Evolutionary conservation across 2,329 filamentous ascomycete genomes (phyloP), one percentile per base, ranked within the genome.

Genomic region (Parastagonospora nodorum): DNA sequence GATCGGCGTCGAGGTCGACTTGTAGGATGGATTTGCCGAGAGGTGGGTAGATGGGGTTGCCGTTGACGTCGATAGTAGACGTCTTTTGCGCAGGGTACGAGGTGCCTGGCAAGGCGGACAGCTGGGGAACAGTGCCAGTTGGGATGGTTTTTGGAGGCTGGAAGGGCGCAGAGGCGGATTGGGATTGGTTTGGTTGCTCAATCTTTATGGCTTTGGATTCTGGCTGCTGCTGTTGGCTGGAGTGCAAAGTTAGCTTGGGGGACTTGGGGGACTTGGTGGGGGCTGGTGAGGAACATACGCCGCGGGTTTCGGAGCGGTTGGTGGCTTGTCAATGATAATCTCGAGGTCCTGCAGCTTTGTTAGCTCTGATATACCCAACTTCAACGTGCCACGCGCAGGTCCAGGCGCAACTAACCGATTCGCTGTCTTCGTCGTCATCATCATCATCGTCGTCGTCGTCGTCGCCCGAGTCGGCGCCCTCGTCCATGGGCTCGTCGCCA

Each of bases 51-150:
- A 88, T 77, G 0, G 94, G 93, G 57, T 92, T 89, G 4, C 83
- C 88, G 72, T 95, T 86, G 46, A 97, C 84, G 67, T 97, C 90
- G 56, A 97, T 84, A 42, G 85, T 92, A 10, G 92, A 96, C 50
- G 88, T 92, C 35, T 80, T 82, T 28, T 84, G 74, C 33, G 82
- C 88, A 78, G 73, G 91, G 78, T 72, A 94, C 19, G 63, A 61
- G 15, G 66, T 69, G 38, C 69, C 71, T 28, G 64, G 64, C 36
- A 67, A 55, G 32, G 55, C 49, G 30, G 61, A 50, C 16, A 63
- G 51, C 24, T 65, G 64, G 38, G 65, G 63, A 8, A 58, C 61
- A 38, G 61, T 61, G 19, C 59, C 48, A 56, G 48, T 45, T 14
- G 32, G 49, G 24, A 32, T 42, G 19, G 37, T 35, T 58, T 57